Evolutionary conservation across 345 rosid species (phyloP), one percentile per base, ranked within the genome.

Genomic region (Lepidium aucheri): DNA sequence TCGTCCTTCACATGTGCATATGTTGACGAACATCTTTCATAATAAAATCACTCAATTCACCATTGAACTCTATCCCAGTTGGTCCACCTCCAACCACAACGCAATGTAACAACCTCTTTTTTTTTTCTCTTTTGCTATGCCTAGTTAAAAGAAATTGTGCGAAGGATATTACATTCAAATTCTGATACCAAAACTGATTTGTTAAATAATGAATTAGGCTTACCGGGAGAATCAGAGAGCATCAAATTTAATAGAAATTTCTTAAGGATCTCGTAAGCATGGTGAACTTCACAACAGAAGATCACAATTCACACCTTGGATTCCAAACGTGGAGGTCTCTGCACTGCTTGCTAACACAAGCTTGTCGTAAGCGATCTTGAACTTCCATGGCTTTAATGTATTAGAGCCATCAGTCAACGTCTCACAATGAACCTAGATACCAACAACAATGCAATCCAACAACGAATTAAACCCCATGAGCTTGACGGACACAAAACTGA

Each of bases 11-110:
- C 97, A 58, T 93, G 96, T 6, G 88, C 75, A 58, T 93, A 88
- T 84, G 75, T 74, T 93, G 83, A 41, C 69, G 90, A 79, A 88
- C 99, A 78, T 94, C 99, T 64, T 52, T 86, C 80, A 51, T 81
- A 46, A 94, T 90, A 65, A 93, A 94, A 69, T 94, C 99, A 77
- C 99, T 88, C 35, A 90, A 83, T 67, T 94, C 97, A 43, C 99
- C 99, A 26, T 96, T 94, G 74, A 94, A 94, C 83, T 90, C 98
- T 26, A 93, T 96, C 32, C 98, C 97, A 0, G 98, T 93, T 2
- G 98, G 97, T 58, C 97, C 97, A 65, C 96, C 98, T 76, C 98
- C 98, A 4, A 93, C 98, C 39, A 93, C 97, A 65, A 93, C 95
- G 69, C 96, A 90, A 61, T 88, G 97, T 38, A 90, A 77, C 68